Evolutionary conservation across 1,139 yeast genomes (phyloP), one percentile per base, ranked within the genome.

Genomic region (Candida mesenterica): DNA sequence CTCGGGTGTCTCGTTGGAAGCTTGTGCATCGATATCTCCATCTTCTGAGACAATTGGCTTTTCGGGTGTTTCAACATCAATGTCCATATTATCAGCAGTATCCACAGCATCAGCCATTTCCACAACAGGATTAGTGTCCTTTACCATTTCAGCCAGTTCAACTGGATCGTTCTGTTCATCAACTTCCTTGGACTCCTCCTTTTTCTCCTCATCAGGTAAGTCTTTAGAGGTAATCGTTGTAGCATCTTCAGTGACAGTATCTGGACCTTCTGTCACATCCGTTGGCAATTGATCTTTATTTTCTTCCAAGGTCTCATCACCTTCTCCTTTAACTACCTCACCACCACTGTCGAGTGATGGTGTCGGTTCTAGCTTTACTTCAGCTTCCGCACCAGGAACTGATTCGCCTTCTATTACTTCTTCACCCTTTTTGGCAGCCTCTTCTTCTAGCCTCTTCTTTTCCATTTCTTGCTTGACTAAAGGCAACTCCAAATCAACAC

Each of bases 401-500:
- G n/a, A n/a, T n/a, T n/a, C n/a, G n/a, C n/a, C 30, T 32, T 41
- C 20, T 29, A 24, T 12, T 18, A 30, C 34, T 24, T 32, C 31
- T 15, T 37, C 39, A 31, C 24, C 16, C 31, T 28, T 31, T 26
- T 32, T 31, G 22, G 41, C 37, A 15, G 18, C 13, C 19, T 30
- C 29, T 31, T 37, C 45, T 20, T 41, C 32, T 12, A 28, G 27
- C 25, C 46, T 37, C 31, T 45, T 43, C 30, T 42, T 44, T 24
- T 49, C 58, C 26, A 51, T 33, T 36, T 63, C 61, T 27, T 49
- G 55, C 38, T 53, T 57, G n/a, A 55, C 57, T 25, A 46, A 57
- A 2, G 75, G 74, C 30, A 68, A 54, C 6, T 57, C 59, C 22
- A 50, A 50, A 45, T 68, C 72, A 5, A 68, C 49, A 30, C 59